Conservation (phyloP, 1,284 basidiomycete genomes). For the Cutaneotrichosporon cutaneum region DNA sequence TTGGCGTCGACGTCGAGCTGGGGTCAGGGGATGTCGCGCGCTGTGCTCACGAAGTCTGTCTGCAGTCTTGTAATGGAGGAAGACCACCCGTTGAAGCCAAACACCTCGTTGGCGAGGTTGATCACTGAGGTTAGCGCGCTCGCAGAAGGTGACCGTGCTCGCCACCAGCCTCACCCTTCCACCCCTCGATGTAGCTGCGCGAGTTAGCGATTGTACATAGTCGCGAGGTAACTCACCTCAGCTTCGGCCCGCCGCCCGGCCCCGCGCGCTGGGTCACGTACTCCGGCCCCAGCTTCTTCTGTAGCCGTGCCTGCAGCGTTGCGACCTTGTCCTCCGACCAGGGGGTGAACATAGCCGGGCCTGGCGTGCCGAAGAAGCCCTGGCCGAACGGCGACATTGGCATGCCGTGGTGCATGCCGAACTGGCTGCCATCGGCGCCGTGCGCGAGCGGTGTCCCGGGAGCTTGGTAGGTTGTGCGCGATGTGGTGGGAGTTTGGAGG, state of each 20-base stretch:
- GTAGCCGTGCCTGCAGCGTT: slow-evolving; percentile 74
- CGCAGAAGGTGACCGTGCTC: no score
- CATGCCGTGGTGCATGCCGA: slow-evolving; percentile 19
- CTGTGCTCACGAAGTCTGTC: slow-evolving; percentile 59
- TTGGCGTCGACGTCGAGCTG: slow-evolving; percentile 66
- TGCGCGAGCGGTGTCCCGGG: background rate
- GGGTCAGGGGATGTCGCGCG: slow-evolving; percentile 12
- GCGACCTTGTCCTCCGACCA: slow-evolving; percentile 64
- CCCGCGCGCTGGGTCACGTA: slow-evolving; percentile 87
- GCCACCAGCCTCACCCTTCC: slow-evolving; percentile 62
- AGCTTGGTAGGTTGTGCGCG: slow-evolving; percentile 5
- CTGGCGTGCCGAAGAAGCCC: background rate
- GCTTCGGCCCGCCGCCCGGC: slow-evolving; percentile 74
- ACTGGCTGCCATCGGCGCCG: slow-evolving; percentile 17
- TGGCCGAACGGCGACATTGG: slow-evolving; percentile 9
- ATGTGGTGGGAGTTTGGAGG: slow-evolving; percentile 17
- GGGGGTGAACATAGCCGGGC: slow-evolving; percentile 28
- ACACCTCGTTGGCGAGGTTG: slow-evolving; percentile 95
- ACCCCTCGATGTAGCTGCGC: slow-evolving; percentile 87
- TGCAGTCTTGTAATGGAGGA: slow-evolving; percentile 75
- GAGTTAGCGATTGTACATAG: slow-evolving; percentile 6
- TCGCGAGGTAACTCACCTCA: slow-evolving; percentile 58
- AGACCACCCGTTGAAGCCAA: slow-evolving; percentile 98
- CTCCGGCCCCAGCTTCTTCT: slow-evolving; percentile 89
- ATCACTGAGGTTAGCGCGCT: slow-evolving; percentile 60